Base-by-base conservation (phyloP, 768 basidiomycete genomes). In the Crepidotus variabilis region DNA sequence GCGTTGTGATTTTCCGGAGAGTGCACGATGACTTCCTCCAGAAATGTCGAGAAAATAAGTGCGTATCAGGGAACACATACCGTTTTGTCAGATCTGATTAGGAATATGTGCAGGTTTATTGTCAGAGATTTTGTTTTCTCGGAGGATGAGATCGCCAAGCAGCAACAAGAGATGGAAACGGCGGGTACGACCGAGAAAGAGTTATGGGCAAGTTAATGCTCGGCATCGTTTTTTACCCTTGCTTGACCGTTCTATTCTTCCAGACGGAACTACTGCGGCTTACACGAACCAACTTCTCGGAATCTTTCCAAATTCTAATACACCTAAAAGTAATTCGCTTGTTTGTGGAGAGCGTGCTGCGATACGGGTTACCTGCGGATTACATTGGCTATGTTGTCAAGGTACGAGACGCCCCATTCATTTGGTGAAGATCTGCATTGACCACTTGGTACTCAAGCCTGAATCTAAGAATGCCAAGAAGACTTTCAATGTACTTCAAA, bases 1-100 rank as follows among this genome's bases (percentile, higher is more conserved):
- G 82, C 11, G 92, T 93, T 4, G 90, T 95, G 36, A 75, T 97
- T 34, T 99, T 99, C 81, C 85, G 85, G 65, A 86, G 90, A 62
- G 85, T 93, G 35, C 89, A 91, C 66, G 97, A 98, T 61, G 90
- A 95, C 56, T 98, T 96, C 68, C 72, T 86, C 2, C 94, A 98
- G 73, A 95, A 91, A 68, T 96, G 93, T 67, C 79, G 97, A 57
- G 97, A 98, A 70, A 87, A 92, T 71, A 98, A 96, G 94, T 96
- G 63, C 61, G 80, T 72, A 39, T 22, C 28, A 22, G 52, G 20
- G 35, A 32, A 22, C 32, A 33, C 13, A 39, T 34, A 23, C 32
- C 8, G 11, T 18, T 47, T 53, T 28, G 33, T 18, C 20, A 20
- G 54, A 50, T 55, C 59, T 47, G 56, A 33, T 56, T 58, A 34